Conservation (phyloP, 331 rosid genomes). For the Stylosanthes scabra region DNA sequence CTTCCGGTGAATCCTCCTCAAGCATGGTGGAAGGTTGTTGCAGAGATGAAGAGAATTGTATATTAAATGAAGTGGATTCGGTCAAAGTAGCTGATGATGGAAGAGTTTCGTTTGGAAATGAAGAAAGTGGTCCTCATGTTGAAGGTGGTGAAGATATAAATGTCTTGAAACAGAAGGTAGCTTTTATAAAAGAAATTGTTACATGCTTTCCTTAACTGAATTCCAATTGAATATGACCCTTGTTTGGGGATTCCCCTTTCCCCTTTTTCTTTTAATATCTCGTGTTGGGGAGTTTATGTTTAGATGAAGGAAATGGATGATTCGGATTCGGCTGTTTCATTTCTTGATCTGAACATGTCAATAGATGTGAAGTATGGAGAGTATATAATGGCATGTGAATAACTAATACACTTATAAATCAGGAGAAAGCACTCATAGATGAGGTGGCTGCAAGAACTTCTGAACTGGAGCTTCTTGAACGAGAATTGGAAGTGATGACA, state of each 20-base stretch:
- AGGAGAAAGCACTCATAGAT: conserved; percentile 51
- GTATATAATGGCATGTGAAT: conserved; percentile 23
- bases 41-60: conserved; percentile 34
- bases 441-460: conserved; percentile 45
- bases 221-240: too few relatives aligned
- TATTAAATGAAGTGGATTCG: conserved; percentile 31
- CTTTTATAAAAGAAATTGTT: conserved; percentile 19
- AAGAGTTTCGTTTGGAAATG: conserved; percentile 47
- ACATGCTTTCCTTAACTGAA: conserved; percentile 35
- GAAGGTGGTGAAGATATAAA: conserved; percentile 25
- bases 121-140: conserved; percentile 38
- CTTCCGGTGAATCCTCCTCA: conserved; percentile 40
- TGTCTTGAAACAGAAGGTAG: conserved; percentile 42
- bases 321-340: neutral
- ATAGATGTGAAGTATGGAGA: conserved; percentile 29
- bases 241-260: too few relatives aligned
- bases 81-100: conserved; percentile 34
- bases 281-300: too few relatives aligned
- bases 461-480: conserved; percentile 65
- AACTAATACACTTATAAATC: conserved; percentile 44
- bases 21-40: conserved; percentile 37
- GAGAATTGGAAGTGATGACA: conserved; percentile 63
- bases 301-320: too few relatives aligned
- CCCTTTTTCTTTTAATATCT: too few relatives aligned
- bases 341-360: conserved; percentile 32